Evolutionary conservation across 305 asterid species (phyloP), one percentile per base, ranked within the genome.

Genomic region (Fraxinus sp.): DNA sequence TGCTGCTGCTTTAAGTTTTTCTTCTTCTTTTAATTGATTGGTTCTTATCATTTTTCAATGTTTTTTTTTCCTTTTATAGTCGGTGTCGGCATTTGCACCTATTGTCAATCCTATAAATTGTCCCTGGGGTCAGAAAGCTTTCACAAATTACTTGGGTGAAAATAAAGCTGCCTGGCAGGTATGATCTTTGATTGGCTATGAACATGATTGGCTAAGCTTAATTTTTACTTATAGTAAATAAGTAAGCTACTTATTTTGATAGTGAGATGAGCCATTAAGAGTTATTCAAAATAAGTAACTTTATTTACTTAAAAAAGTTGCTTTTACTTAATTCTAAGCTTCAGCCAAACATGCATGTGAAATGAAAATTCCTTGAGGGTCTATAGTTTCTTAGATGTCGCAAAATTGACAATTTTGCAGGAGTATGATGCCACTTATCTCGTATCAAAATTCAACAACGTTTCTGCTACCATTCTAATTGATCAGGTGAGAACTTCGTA

Each of bases 61-160:
- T 33, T 33, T 33, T 33, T 35, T 28, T 68, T 68, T 11, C 1
- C 14, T 68, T 66, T 81, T 75, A 32, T 91, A 95, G 99, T 93
- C 99, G 1, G 99, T 95, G 74, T 96, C 98, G 3, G 98, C 98
- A 22, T 95, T 96, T 85, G 87, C 99, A 10, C 99, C 99, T 81
- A 84, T 96, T 79, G 89, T 59, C 32, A 91, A 96, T 88, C 99
- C 99, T 26, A 75, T 90, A 28, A 92, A 92, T 82, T 96, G 98
- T 81, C 98, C 98, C 3, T 96, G 99, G 98, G 99, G 99, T 83
- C 93, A 92, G 87, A 96, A 96, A 88, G 99, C 99, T 77, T 94
- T 96, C 89, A 85, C 93, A 68, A 91, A 93, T 90, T 96, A 94
- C 90, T 90, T 96, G 89, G 98, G 98, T 18, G 95, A 89, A 79